Evolutionary conservation across 2,329 filamentous ascomycete species (phyloP).

Genomic region (Neoascochyta sp.): DNA sequence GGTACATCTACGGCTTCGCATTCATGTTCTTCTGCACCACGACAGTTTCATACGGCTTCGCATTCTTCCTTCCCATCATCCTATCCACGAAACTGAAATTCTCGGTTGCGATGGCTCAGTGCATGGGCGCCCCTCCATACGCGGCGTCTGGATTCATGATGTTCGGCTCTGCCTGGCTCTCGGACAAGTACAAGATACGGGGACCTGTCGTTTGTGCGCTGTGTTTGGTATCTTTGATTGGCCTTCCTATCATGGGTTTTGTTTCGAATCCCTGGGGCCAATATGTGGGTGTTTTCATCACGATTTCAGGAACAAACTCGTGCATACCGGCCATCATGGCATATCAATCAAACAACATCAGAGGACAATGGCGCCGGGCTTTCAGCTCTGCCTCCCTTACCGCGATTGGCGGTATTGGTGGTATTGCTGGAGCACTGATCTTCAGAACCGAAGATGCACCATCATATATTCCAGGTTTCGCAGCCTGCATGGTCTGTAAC

Average conservation of each 20-base stretch:
- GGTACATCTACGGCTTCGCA: constrained; percentile 23
- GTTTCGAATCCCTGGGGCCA: constrained; percentile 19
- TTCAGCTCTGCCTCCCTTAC: constrained; percentile 21
- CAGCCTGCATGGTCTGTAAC: constrained; percentile 22
- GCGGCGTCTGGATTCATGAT: constrained; percentile 23
- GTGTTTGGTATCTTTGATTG: constrained; percentile 20
- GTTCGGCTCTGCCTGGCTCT: constrained; percentile 22
- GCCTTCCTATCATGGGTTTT: constrained; percentile 26
- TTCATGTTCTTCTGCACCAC: constrained; percentile 20
- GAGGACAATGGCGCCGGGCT: constrained; percentile 20
- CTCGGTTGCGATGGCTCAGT: constrained; percentile 22
- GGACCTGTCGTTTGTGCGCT: constrained; percentile 19
- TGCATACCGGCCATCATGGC: constrained; percentile 21
- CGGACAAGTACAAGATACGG: constrained; percentile 23
- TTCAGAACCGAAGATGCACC: constrained; percentile 22
- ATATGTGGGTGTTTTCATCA: constrained; percentile 24
- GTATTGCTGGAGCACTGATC: constrained; percentile 21
- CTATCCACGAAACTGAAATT: constrained; percentile 21
- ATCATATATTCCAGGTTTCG: constrained; percentile 18
- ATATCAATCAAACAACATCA: constrained; percentile 23
- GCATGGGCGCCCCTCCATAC: constrained; percentile 24
- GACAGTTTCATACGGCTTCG: constrained; percentile 21
- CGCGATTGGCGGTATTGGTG: constrained; percentile 19
- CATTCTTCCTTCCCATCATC: constrained; percentile 23
- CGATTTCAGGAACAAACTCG: constrained; percentile 16